Evolutionary conservation across 805 yeast species (phyloP).

Genomic region (Torulaspora franciscae): DNA sequence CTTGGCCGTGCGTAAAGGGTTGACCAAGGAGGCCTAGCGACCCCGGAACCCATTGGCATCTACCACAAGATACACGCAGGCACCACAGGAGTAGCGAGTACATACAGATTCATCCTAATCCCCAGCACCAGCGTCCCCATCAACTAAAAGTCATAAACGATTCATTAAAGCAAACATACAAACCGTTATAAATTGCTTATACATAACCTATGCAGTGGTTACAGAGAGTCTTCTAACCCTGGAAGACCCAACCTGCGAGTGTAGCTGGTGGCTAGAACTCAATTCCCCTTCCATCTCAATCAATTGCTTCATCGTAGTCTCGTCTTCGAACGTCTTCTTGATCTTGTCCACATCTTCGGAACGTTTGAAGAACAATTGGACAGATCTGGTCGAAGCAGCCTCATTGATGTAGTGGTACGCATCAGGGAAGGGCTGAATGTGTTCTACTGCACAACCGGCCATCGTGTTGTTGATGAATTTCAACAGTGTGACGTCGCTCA

Average conservation of each 20-base stretch:
- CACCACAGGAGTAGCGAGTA: no score
- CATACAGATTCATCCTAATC: no score
- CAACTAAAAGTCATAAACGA: background rate
- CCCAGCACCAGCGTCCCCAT: no score
- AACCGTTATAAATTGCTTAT: background rate
- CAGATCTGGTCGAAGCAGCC: slow-evolving; percentile 14
- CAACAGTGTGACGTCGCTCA: slow-evolving; percentile 35
- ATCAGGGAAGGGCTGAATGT: slow-evolving; percentile 24
- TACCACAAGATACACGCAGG: no score
- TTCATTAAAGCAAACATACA: background rate
- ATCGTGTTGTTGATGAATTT: slow-evolving; percentile 12
- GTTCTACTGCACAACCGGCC: slow-evolving; percentile 12
- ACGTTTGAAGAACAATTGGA: slow-evolving; percentile 17
- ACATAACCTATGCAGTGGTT: slow-evolving; percentile 9
- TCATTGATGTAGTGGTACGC: slow-evolving; percentile 22
- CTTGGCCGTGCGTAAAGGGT: slow-evolving; percentile 82
- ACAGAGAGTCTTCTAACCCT: slow-evolving; percentile 14
- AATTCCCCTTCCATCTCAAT: slow-evolving; percentile 6
- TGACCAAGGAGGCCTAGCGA: slow-evolving; percentile 38
- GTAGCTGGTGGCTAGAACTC: slow-evolving; percentile 3
- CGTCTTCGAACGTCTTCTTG: slow-evolving; percentile 15
- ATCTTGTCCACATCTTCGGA: slow-evolving; percentile 11
- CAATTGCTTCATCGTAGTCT: slow-evolving; percentile 7
- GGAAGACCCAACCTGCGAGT: slow-evolving; percentile 1
- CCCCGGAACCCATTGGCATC: no score